Evolutionary conservation across 2,329 filamentous ascomycete species (phyloP), one percentile per base, ranked within the genome.

Genomic region (Ophiosphaerella herpotricha): DNA sequence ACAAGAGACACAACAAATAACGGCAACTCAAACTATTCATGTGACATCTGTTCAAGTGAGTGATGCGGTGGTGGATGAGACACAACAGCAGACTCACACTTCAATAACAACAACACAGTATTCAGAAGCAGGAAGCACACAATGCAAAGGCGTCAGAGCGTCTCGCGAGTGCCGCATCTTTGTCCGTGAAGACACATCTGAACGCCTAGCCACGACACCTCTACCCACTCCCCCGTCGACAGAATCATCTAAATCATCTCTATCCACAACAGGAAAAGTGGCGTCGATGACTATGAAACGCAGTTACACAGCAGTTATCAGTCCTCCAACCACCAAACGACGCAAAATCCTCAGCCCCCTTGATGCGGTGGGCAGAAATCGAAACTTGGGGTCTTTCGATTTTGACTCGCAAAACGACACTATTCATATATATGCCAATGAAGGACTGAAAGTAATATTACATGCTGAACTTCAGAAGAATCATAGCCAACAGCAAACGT

Each of bases 171-270:
- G 55, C 2, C 57, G 55, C 21, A 37, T 65, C 5, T 52, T 65
- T 7, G 52, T 67, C 9, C 61, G 54, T 13, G 41, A 64, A 44
- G 61, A 66, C 34, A 66, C 57, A 6, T 44, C 51, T 13, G 61
- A 63, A 32, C 50, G 45, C 6, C 38, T 53, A 8, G n/a, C 42
- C 12, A 8, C 23, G 7, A 42, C 26, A 13, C 29, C 38, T 13
- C 21, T 16, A 23, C 16, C 40, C 7, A 34, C n/a, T 11, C 40
- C 29, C 9, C 29, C 24, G 9, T 9, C 7, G 1, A 32, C 39
- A 7, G 39, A 14, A n/a, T n/a, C 16, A 9, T 39, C 24, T 8
- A 32, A 29, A 29, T 11, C 35, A 8, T 29, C n/a, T 11, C 13
- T 14, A 23, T 18, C 16, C 7, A 24, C 18, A 7, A 11, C 23